Evolutionary conservation across 495 filamentous ascomycete genomes (phyloP).

Genomic region (Xylaria curta): DNA sequence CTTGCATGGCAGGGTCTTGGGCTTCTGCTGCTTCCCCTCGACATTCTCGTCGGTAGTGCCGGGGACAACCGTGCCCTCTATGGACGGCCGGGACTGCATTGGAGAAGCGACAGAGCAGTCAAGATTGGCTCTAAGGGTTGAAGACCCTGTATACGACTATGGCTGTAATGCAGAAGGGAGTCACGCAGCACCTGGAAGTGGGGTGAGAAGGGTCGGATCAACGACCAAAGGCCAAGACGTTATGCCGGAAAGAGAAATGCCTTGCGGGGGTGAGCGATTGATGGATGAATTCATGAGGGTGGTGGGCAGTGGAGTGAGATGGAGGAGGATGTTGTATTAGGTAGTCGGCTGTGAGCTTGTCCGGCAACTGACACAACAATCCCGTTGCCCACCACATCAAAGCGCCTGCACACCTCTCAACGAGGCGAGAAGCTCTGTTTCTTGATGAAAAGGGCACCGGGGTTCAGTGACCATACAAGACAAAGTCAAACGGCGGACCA

Average conservation of each 20-base stretch:
- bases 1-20: constrained; percentile 61
- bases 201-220: constrained; percentile 42
- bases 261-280: constrained; percentile 42
- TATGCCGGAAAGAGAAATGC: constrained; percentile 47
- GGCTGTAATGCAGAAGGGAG: constrained; percentile 43
- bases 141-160: constrained; percentile 44
- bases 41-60: constrained; percentile 52
- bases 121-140: constrained; percentile 49
- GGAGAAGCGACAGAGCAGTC: constrained; percentile 37
- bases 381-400: constrained; percentile 30
- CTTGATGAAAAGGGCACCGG: neutral
- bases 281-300: constrained; percentile 47
- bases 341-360: constrained; percentile 35
- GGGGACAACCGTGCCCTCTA: constrained; percentile 51
- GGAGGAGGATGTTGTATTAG: constrained; percentile 32
- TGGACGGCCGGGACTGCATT: constrained; percentile 58
- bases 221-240: constrained; percentile 37
- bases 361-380: constrained; percentile 39
- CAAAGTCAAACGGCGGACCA: neutral
- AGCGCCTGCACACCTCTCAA: constrained; percentile 12
- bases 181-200: constrained; percentile 46
- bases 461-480: neutral
- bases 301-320: constrained; percentile 25
- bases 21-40: constrained; percentile 58
- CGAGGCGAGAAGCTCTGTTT: constrained; percentile 2